These are phyloP conservation scores for Sanghuangporus sanghuang DNA, from an alignment of 1,284 basidiomycete genomes.

Conservation along the genomic window DNA sequence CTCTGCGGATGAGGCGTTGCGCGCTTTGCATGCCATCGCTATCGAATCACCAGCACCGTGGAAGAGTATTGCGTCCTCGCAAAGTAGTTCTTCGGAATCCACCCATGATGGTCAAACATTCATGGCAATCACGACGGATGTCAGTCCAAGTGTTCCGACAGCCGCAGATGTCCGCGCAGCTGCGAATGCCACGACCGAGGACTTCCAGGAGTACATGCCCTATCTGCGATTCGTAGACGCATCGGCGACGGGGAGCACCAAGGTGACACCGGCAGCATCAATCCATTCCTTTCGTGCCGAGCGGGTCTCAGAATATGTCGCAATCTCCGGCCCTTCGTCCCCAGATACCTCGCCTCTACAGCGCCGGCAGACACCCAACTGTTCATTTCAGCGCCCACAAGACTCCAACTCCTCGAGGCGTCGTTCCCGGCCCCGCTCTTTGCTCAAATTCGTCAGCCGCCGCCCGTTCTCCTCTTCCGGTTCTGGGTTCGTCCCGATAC, in stretches of 20 bases:
- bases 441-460: constrained; percentile 17
- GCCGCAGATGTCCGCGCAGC: background rate
- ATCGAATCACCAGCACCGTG: constrained; percentile 5
- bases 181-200: constrained; percentile 13
- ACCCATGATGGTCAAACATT: constrained; percentile 10
- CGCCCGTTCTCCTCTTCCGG: constrained; percentile 18
- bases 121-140: constrained; percentile 17
- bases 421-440: constrained; percentile 11
- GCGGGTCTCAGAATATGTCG: background rate
- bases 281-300: constrained; percentile 16
- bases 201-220: constrained; percentile 16
- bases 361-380: constrained; percentile 11
- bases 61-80: background rate
- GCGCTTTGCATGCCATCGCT: constrained; percentile 16
- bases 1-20: constrained; percentile 15
- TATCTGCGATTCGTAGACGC: constrained; percentile 16
- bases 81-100: constrained; percentile 12
- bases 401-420: constrained; percentile 1
- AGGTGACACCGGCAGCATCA: background rate
- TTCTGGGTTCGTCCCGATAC: constrained; percentile 12
- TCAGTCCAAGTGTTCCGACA: background rate
- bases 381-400: background rate
- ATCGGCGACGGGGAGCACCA: constrained; percentile 7
- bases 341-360: constrained; percentile 4
- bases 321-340: background rate